Evolutionary conservation across 768 basidiomycete species (phyloP).

Genomic region (Xerocomus potaroensis): DNA sequence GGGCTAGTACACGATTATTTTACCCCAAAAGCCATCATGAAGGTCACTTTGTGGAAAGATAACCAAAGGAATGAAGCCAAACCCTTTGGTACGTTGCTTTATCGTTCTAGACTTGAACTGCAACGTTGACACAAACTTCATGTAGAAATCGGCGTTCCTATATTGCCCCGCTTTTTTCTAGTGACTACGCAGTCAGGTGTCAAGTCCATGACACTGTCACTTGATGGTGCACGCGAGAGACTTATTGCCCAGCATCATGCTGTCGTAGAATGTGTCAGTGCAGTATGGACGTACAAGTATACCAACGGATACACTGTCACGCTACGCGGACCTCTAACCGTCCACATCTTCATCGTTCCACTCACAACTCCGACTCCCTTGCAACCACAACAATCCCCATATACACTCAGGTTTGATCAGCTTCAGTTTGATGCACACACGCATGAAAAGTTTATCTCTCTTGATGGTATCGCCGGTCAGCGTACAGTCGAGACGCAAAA

Average conservation of each 20-base stretch:
- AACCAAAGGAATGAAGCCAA: constrained; percentile 76
- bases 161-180: constrained; percentile 79
- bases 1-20: constrained; percentile 66
- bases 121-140: constrained; percentile 7
- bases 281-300: constrained; percentile 81
- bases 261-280: constrained; percentile 66
- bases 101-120: background rate
- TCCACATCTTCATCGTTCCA: constrained; percentile 46
- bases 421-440: constrained; percentile 68
- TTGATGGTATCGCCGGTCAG: constrained; percentile 55
- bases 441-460: constrained; percentile 71
- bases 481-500: constrained; percentile 42
- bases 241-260: constrained; percentile 41
- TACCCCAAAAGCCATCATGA: constrained; percentile 65
- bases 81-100: constrained; percentile 61
- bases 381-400: constrained; percentile 20
- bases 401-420: constrained; percentile 61
- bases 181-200: constrained; percentile 84
- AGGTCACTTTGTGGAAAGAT: constrained; percentile 85
- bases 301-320: constrained; percentile 75
- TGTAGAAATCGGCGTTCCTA: constrained; percentile 74
- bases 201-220: constrained; percentile 72
- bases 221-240: constrained; percentile 76
- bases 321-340: constrained; percentile 69
- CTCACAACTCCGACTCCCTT: constrained; percentile 7